Evolutionary conservation across 1,284 basidiomycete genomes (phyloP).

Genomic region (Cerioporus squamosus): DNA sequence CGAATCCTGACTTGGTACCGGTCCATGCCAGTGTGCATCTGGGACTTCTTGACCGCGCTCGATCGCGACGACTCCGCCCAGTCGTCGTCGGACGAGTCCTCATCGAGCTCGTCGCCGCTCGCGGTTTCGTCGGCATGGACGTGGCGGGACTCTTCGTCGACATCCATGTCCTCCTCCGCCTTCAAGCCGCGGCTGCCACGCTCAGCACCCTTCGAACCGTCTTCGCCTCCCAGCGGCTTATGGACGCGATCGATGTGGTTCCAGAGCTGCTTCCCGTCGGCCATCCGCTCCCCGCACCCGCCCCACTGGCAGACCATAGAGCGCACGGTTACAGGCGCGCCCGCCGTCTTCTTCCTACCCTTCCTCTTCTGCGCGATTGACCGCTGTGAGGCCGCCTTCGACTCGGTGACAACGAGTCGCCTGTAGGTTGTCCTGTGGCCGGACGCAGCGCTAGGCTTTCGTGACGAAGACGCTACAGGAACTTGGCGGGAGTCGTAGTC

Average conservation of each 20-base stretch:
- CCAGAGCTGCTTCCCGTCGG: slow-evolving; percentile 6
- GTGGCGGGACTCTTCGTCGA: background rate
- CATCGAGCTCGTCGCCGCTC: background rate
- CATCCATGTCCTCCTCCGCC: background rate
- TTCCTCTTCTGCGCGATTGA: too few species aligned
- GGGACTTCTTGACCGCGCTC: background rate
- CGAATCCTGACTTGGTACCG: background rate
- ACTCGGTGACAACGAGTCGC: background rate
- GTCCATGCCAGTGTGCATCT: background rate
- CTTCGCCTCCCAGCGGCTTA: background rate
- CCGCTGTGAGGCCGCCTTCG: background rate
- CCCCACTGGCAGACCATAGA: slow-evolving; percentile 1
- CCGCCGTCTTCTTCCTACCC: background rate
- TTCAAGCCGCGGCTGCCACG: too few species aligned
- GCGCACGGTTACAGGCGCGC: background rate
- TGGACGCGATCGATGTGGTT: slow-evolving; percentile 5
- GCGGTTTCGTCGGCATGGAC: too few species aligned
- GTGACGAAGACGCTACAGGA: background rate
- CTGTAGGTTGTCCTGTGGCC: background rate
- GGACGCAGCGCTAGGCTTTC: background rate
- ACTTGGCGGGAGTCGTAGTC: background rate
- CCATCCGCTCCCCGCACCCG: background rate
- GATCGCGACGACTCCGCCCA: background rate
- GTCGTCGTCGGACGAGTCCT: background rate
- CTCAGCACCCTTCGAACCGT: background rate